Evolutionary conservation across 1,139 yeast species (phyloP).

Genomic region (Entelexis sorbosivorans): DNA sequence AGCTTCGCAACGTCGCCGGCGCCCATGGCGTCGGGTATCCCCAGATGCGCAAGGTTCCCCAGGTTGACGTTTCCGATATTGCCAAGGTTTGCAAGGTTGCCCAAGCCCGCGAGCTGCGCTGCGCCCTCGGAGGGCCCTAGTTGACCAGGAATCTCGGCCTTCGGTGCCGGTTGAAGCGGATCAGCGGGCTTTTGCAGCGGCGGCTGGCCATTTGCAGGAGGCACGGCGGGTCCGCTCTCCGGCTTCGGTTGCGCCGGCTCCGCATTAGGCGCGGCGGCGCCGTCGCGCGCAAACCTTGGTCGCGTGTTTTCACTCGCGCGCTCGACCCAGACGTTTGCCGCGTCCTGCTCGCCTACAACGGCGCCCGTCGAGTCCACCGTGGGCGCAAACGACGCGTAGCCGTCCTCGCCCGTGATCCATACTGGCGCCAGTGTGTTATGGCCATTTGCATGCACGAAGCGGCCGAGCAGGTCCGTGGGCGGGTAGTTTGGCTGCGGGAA

Average conservation of each 20-base stretch:
- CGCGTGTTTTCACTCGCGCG: slow-evolving; percentile 43
- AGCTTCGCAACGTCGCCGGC: too few species aligned
- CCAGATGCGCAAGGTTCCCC: too few species aligned
- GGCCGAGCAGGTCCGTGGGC: slow-evolving; percentile 57
- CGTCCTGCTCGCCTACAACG: slow-evolving; percentile 51
- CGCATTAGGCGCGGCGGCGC: too few species aligned
- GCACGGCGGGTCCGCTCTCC: too few species aligned
- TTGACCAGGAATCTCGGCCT: background rate
- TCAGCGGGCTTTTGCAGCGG: background rate
- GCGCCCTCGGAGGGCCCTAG: background rate
- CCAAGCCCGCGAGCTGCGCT: background rate
- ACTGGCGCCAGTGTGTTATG: slow-evolving; percentile 67
- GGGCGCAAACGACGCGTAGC: slow-evolving; percentile 69
- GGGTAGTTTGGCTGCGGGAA: slow-evolving; percentile 55
- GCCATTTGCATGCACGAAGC: slow-evolving; percentile 75
- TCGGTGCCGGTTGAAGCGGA: background rate
- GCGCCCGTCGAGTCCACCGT: slow-evolving; percentile 57
- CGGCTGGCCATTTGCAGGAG: background rate
- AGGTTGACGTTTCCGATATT: too few species aligned
- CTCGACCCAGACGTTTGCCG: slow-evolving; percentile 67
- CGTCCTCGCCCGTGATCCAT: slow-evolving; percentile 65
- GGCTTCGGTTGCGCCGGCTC: too few species aligned
- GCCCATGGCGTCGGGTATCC: too few species aligned
- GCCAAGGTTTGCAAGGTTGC: too few species aligned
- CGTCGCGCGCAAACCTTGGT: background rate